Evolutionary conservation across 1,284 basidiomycete species (phyloP).

Genomic region (Cutaneotrichosporon dermatis): DNA sequence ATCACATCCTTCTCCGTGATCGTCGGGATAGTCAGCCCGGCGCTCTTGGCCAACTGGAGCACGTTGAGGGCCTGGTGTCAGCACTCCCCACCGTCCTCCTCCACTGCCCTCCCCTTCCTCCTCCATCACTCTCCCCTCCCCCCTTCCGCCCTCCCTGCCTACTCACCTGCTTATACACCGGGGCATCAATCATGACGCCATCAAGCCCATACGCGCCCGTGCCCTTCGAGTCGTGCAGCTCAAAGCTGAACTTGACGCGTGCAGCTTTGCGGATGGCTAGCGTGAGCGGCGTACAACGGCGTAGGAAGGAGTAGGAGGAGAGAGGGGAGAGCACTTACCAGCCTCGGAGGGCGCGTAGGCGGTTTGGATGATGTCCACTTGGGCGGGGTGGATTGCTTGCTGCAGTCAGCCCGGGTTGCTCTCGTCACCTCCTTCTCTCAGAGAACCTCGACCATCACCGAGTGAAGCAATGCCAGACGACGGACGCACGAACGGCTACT

Average conservation of each 20-base stretch:
- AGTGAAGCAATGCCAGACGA: too few relatives aligned
- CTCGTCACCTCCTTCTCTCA: neutral
- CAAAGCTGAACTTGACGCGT: constrained; percentile 55
- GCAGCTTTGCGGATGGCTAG: constrained; percentile 70
- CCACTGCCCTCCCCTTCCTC: too few relatives aligned
- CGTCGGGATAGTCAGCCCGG: constrained; percentile 60
- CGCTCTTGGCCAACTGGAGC: constrained; percentile 60
- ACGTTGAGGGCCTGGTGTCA: constrained; percentile 54
- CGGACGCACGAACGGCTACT: too few relatives aligned
- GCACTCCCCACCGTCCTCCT: too few relatives aligned
- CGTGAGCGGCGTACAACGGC: constrained; percentile 40
- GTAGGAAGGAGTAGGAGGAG: too few relatives aligned
- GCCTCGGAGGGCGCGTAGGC: constrained; percentile 71
- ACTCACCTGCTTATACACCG: constrained; percentile 63
- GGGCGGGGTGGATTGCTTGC: constrained; percentile 92
- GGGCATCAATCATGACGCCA: constrained; percentile 83
- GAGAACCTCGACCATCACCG: neutral
- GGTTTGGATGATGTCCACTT: constrained; percentile 72
- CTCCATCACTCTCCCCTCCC: too few relatives aligned
- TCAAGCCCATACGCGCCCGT: constrained; percentile 64
- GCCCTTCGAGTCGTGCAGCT: constrained; percentile 38
- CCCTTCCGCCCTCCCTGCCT: too few relatives aligned
- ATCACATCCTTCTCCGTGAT: constrained; percentile 20
- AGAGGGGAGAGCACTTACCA: constrained; percentile 54
- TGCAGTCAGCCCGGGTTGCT: constrained; percentile 48